Evolutionary conservation across 1,139 yeast genomes (phyloP), one percentile per base, ranked within the genome.

Genomic region (Protomyces lactucae-debilis): DNA sequence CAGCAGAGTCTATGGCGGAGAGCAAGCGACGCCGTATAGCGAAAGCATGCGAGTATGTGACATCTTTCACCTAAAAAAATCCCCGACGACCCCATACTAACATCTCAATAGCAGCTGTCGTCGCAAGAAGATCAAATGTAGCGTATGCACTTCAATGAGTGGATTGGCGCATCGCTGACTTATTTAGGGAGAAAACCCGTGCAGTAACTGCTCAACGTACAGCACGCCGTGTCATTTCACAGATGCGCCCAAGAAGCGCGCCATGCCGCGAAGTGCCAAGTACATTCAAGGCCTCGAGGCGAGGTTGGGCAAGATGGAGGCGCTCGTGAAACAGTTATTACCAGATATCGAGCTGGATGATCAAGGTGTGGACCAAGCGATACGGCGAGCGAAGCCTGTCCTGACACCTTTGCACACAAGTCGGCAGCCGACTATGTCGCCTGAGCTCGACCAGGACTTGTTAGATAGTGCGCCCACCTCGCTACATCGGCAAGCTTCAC

Each of bases 41-140:
- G 4, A 72, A 73, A 36, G 78, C 78, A 0, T 89, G 96, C 71
- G 87, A 84, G 68, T 43, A 43, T 2, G 48, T 18, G 43, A 16
- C 48, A 39, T 16, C 43, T 9, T 12, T 18, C 43, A 3, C n/a
- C 28, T 14, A n/a, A 16, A 10, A 3, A 43, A 3, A n/a, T 43
- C 28, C 4, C 25, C 9, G 23, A n/a, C 25, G 23, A 43, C 6
- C 14, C 3, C 1, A 14, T 5, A 37, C 43, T n/a, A 37, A 14
- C 43, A 37, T 37, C 28, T 43, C 3, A 21, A 28, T 3, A 28
- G 32, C 23, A 77, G 80, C 55, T 88, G 96, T 73, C 85, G 88
- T 70, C 77, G 80, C 66, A 77, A 84, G 64, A 88, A 88, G 73
- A 82, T 86, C 60, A 87, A 87, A 71, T 89, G 96, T 72, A 87